Percentiles rank a stretch among this genome's conserved stretches.
Conservation (phyloP, 106 monocot genomes). For the Dioscorea alata region DNA sequence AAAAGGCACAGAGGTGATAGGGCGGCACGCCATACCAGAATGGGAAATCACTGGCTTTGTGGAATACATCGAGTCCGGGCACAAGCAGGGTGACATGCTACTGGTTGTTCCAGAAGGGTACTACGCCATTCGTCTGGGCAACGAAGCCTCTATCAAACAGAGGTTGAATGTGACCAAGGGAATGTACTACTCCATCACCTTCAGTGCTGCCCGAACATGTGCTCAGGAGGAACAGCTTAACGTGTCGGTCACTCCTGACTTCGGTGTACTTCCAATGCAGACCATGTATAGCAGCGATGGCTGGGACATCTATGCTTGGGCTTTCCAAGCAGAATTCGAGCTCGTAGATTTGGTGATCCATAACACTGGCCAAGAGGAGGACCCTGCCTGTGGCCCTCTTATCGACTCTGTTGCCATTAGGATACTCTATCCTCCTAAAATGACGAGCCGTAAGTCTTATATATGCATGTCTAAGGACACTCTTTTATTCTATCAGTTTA, state of each 20-base stretch:
- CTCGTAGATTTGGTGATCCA: slow-evolving; percentile 23
- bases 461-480: not conserved
- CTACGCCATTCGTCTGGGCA: slow-evolving; percentile 26
- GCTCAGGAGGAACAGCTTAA: slow-evolving; percentile 50
- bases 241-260: slow-evolving; percentile 36
- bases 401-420: slow-evolving; percentile 42
- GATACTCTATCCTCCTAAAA: slow-evolving; percentile 22
- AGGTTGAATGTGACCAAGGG: slow-evolving; percentile 21
- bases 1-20: slow-evolving; percentile 28
- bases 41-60: slow-evolving; percentile 37
- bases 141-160: slow-evolving; percentile 42
- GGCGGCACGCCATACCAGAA: slow-evolving; percentile 7
- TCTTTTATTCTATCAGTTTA: not conserved
- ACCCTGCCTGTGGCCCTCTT: slow-evolving; percentile 50
- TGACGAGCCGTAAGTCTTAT: slow-evolving; percentile 22
- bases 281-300: slow-evolving; percentile 50
- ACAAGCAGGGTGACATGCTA: slow-evolving; percentile 41
- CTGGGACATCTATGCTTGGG: slow-evolving; percentile 59
- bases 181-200: slow-evolving; percentile 48
- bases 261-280: slow-evolving; percentile 39
- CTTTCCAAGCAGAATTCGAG: slow-evolving; percentile 19
- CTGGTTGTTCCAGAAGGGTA: slow-evolving; percentile 34
- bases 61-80: slow-evolving; percentile 37
- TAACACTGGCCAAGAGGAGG: slow-evolving; percentile 48
- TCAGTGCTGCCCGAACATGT: slow-evolving; percentile 58